Evolutionary conservation across 169 alveolate genomes (phyloP).

Genomic region (Plasmodium sp.): DNA sequence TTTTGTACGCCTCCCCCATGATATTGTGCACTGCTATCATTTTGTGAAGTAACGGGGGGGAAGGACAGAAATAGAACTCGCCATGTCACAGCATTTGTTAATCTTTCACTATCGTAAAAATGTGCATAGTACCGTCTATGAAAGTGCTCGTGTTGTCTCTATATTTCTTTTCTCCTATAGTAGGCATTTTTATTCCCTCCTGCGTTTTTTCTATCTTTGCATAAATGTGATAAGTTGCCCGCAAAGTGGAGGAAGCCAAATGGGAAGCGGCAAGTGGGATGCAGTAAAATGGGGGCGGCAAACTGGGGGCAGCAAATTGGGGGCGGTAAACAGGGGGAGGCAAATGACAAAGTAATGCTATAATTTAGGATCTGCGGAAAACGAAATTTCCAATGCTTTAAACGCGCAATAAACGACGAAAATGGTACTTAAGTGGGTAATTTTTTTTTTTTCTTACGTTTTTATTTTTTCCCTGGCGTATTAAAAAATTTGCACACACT

Average conservation of each 20-base stretch:
- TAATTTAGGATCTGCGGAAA: background rate
- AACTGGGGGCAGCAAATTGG: background rate
- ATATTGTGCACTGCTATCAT: background rate
- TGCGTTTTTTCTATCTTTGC: background rate
- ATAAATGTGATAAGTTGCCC: constrained; percentile 12
- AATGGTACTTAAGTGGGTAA: background rate
- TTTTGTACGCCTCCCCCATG: background rate
- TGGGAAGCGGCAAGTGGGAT: background rate
- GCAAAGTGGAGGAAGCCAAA: background rate
- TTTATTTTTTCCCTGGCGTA: constrained; percentile 5
- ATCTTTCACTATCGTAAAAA: background rate
- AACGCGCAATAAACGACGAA: constrained; percentile 1
- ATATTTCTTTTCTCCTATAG: constrained; percentile 57
- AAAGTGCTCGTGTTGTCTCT: constrained; percentile 27
- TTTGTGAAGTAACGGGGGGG: background rate
- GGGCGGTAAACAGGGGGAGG: background rate
- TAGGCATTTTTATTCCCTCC: constrained; percentile 53
- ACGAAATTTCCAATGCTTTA: constrained; percentile 13
- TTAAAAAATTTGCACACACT: constrained; percentile 59
- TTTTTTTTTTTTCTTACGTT: constrained; percentile 20
- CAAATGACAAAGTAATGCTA: background rate
- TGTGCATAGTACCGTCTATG: constrained; percentile 42
- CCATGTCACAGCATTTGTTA: background rate
- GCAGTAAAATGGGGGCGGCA: background rate
- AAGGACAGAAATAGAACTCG: background rate